Evolutionary conservation across 305 asterid species (phyloP), one percentile per base, ranked within the genome.

Genomic region (Plantago coronopus): DNA sequence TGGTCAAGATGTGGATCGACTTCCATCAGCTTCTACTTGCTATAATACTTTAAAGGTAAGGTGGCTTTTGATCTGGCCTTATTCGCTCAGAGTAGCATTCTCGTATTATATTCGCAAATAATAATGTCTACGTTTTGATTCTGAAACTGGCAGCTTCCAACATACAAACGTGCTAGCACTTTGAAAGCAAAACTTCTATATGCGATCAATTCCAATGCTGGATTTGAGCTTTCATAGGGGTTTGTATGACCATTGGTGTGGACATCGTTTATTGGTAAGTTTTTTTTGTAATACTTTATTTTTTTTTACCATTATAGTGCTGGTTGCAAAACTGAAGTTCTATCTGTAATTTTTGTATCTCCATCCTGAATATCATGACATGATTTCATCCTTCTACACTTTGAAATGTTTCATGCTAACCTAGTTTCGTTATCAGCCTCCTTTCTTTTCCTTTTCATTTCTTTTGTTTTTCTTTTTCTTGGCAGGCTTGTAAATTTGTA

Each of bases 21-120:
- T 91, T 74, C 98, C 98, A 60, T 91, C 98, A 58, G 97, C 98
- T 68, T 93, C 98, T 50, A 93, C 98, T 29, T 93, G 98, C 74
- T 93, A 93, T 69, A 89, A 93, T 76, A 89, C 96, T 68, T 79
- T 93, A 63, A 89, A 89, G 98, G 97, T 93, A 79, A 18, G 51
- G 11, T 55, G 38, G n/a, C 44, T 62, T 48, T 49, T 63, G 49
- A 46, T 46, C 63, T 18, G 45, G 62, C 47, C 42, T 42, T 63
- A 40, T 23, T 63, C 48, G 53, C 51, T 69, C 54, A 56, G 27
- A 23, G 57, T 16, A 57, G 13, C 17, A 17, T 8, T 43, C 64
- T 15, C 48, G 18, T 8, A 23, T 43, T 59, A 44, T 25, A 29
- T 54, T 22, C 13, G n/a, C 15, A 44, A 48, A 47, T 40, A 43